Evolutionary conservation across 352 stramenopile genomes (phyloP).

Genomic region (Phytopythium sindhum): DNA sequence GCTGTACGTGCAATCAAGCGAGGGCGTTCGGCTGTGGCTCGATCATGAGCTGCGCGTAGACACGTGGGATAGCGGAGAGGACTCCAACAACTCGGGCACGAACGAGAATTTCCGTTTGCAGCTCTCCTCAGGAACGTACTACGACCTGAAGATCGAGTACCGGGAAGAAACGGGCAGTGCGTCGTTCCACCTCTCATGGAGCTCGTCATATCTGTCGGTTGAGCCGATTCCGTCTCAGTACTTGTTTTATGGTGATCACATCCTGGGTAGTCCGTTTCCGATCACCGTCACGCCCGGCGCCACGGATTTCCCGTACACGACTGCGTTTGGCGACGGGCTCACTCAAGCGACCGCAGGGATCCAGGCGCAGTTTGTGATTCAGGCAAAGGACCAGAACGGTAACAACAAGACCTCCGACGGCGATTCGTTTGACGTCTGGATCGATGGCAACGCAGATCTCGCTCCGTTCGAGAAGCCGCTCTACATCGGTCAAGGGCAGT

Average conservation of each 20-base stretch:
- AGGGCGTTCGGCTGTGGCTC: slow-evolving; percentile 92
- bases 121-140: slow-evolving; percentile 72
- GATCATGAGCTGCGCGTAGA: slow-evolving; percentile 92
- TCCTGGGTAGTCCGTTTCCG: slow-evolving; percentile 91
- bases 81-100: slow-evolving; percentile 27
- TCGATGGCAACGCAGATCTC: slow-evolving; percentile 42
- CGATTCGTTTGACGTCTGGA: slow-evolving; percentile 72
- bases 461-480: slow-evolving; percentile 62
- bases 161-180: slow-evolving; percentile 91
- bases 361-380: slow-evolving; percentile 88
- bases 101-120: slow-evolving; percentile 64
- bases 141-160: slow-evolving; percentile 95
- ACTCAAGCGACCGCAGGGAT: slow-evolving; percentile 79
- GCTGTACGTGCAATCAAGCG: slow-evolving; percentile 90
- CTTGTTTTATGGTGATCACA: slow-evolving; percentile 90
- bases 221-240: slow-evolving; percentile 75
- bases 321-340: slow-evolving; percentile 82
- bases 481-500: slow-evolving; percentile 91
- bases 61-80: slow-evolving; percentile 74
- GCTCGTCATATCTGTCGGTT: slow-evolving; percentile 86
- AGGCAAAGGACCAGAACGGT: slow-evolving; percentile 90
- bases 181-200: slow-evolving; percentile 88
- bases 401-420: slow-evolving; percentile 89
- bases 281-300: slow-evolving; percentile 89
- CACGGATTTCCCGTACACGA: slow-evolving; percentile 95